A percentile compares a stretch with the other conserved stretches of the same genome.
Evolutionary conservation across 1,139 yeast genomes (phyloP).

Genomic region (Diutina catenulata): DNA sequence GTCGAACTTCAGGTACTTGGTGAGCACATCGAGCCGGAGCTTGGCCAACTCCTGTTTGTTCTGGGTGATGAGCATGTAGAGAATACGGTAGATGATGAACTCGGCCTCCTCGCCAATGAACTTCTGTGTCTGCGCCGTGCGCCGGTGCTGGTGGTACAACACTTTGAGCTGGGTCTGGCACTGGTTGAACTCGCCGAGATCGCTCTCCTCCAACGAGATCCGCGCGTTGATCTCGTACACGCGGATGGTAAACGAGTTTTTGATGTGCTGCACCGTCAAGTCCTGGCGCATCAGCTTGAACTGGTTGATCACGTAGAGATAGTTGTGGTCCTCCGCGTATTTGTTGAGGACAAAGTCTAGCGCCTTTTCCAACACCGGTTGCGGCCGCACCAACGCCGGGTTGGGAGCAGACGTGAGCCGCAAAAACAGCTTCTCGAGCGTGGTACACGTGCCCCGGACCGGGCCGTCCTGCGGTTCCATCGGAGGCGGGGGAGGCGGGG

Average conservation of each 20-base stretch:
- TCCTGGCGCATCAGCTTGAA: conserved; percentile 89
- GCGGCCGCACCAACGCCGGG: conserved; percentile 74
- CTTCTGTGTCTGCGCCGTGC: conserved; percentile 5
- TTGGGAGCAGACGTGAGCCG: conserved; percentile 89
- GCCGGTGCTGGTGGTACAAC: conserved; percentile 24
- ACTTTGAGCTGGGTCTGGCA: conserved; percentile 75
- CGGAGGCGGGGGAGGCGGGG: conserved; percentile 6
- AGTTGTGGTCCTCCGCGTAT: conserved; percentile 41
- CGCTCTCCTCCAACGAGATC: conserved; percentile 72
- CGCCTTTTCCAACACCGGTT: conserved; percentile 45
- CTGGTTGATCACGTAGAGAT: conserved; percentile 78
- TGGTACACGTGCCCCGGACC: conserved; percentile 55
- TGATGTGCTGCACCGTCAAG: conserved; percentile 82
- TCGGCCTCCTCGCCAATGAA: conserved; percentile 33
- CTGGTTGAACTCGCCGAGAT: conserved; percentile 90
- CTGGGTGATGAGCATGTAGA: conserved; percentile 70
- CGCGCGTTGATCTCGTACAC: conserved; percentile 86
- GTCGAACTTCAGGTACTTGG: conserved; percentile 13
- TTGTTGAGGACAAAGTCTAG: conserved; percentile 42
- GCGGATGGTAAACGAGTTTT: conserved; percentile 59
- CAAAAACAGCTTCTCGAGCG: conserved; percentile 65
- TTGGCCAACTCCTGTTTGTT: conserved; percentile 41
- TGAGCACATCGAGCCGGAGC: conserved; percentile 11
- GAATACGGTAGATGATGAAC: conserved; percentile 61
- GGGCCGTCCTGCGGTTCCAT: conserved; percentile 1